These are phyloP conservation scores for Clavispora asparagi DNA, from an alignment of 805 yeast genomes.

Conservation along the genomic window DNA sequence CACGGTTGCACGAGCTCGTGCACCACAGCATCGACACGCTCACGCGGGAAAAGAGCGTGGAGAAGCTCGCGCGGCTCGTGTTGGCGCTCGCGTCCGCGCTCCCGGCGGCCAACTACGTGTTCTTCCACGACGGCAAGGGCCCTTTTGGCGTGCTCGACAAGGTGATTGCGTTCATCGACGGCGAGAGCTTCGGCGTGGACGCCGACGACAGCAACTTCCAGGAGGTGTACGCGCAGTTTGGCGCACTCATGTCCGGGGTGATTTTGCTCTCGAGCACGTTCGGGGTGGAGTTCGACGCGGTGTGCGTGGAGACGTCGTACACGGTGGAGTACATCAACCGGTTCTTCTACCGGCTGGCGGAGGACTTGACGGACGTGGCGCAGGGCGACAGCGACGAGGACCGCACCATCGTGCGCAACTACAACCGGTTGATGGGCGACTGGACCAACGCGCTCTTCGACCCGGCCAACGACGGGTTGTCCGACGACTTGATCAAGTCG, in stretches of 20 bases:
- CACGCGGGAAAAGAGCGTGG: slow-evolving; percentile 14
- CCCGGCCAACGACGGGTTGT: slow-evolving; percentile 59
- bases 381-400: slow-evolving; percentile 21
- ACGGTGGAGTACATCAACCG: slow-evolving; percentile 29
- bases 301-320: slow-evolving; percentile 25
- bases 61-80: slow-evolving; percentile 24
- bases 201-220: slow-evolving; percentile 59
- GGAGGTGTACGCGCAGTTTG: slow-evolving; percentile 65
- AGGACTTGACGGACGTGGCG: slow-evolving; percentile 21
- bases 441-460: slow-evolving; percentile 84
- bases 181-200: slow-evolving; percentile 21
- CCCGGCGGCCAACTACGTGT: slow-evolving; percentile 10
- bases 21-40: slow-evolving; percentile 6
- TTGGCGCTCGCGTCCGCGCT: slow-evolving; percentile 10
- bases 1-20: slow-evolving; percentile 15
- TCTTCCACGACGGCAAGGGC: slow-evolving; percentile 9
- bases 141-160: slow-evolving; percentile 20
- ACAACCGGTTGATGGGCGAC: slow-evolving; percentile 39
- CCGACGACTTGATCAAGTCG: slow-evolving; percentile 72
- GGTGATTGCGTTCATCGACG: slow-evolving; percentile 15
- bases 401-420: slow-evolving; percentile 25
- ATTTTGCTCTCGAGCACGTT: slow-evolving; percentile 22
- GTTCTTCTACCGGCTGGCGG: slow-evolving; percentile 27
- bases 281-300: slow-evolving; percentile 20
- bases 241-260: slow-evolving; percentile 43